Base-by-base conservation (phyloP, 768 basidiomycete species). In the Antrodiella citrinella region DNA sequence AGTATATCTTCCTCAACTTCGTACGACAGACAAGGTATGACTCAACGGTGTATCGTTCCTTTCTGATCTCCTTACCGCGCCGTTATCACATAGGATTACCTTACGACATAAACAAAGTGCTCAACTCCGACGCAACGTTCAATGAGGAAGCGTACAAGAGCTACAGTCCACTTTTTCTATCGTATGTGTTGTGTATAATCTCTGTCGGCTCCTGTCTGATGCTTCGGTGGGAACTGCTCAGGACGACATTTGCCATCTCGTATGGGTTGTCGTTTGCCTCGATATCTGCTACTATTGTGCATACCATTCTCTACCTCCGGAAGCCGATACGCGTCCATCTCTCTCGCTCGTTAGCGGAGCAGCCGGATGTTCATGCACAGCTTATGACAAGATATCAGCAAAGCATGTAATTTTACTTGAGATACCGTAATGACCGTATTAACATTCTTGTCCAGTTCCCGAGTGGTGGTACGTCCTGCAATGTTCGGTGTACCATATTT, bases 331-430 rank as follows among this genome's bases (percentile, higher is more conserved):
- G 59, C 50, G 56, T 64, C 4, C 74, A 74, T 52, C 59, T 69
- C 21, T 65, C 68, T 49, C 59, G 72, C 24, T 67, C 72, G n/a
- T 59, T 73, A 45, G 58, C 59, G 39, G 75, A 75, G 51, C 73
- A 74, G 47, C 74, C 75, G 3, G 75, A 77, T 53, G 67, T 77
- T 48, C 76, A 77, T 48, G 69, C 72, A 7, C 63, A 70, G 43
- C 62, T 75, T 19, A 77, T 77, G 76, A 56, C 62, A 18, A 51
- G 53, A 39, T 61, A 61, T 39, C 57, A 49, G 2, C 57, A 58
- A 57, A 55, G 58, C 55, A 35, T n/a, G 54, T 25, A 25, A 10
- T 19, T 22, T 22, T 22, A n/a, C 18, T 4, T 3, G 21, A 4
- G 18, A 46, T 19, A 19, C n/a, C 35, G 22, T n/a, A n/a, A n/a